Evolutionary conservation across 2,329 filamentous ascomycete genomes (phyloP), one percentile per base, ranked within the genome.

Genomic region (Scytalidium sp.): DNA sequence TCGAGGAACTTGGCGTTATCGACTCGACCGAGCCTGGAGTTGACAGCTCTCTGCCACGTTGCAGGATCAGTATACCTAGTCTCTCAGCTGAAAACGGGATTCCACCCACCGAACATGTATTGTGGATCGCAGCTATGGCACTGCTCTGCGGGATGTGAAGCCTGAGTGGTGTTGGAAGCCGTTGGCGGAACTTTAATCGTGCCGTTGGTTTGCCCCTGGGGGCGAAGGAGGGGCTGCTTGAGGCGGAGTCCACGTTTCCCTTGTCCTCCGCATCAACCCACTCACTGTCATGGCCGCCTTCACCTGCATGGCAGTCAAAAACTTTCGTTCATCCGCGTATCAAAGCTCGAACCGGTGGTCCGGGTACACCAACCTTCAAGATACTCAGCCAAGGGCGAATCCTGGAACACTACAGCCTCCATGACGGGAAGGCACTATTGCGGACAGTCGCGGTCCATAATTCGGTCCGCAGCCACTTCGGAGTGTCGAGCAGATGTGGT

Each of bases 1-100:
- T 97, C 92, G 51, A 96, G 78, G 62, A 97, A 96, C 57, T 85
- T 85, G 58, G 86, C 80, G 64, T 92, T 95, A 60, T 96, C 91
- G 59, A 81, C 83, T 56, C 85, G 79, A 49, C 88, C 85, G 55
- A 96, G 79, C 53, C 82, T 80, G 39, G 85, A 84, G 56, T 87
- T 87, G 50, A 92, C 79, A 9, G 81, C 86, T 60, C 78, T 80
- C 85, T 89, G 62, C 32, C 57, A n/a, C n/a, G n/a, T n/a, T n/a
- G n/a, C n/a, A n/a, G n/a, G n/a, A n/a, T n/a, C n/a, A n/a, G n/a
- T n/a, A n/a, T n/a, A n/a, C n/a, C n/a, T n/a, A n/a, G n/a, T n/a
- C n/a, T n/a, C n/a, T n/a, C n/a, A n/a, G n/a, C n/a, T n/a, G n/a
- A n/a, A n/a, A n/a, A n/a, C n/a, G n/a, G n/a, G n/a, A n/a, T n/a